Conservation (phyloP, 2,329 filamentous ascomycete species). For the Neoscytalidium dimidiatum region DNA sequence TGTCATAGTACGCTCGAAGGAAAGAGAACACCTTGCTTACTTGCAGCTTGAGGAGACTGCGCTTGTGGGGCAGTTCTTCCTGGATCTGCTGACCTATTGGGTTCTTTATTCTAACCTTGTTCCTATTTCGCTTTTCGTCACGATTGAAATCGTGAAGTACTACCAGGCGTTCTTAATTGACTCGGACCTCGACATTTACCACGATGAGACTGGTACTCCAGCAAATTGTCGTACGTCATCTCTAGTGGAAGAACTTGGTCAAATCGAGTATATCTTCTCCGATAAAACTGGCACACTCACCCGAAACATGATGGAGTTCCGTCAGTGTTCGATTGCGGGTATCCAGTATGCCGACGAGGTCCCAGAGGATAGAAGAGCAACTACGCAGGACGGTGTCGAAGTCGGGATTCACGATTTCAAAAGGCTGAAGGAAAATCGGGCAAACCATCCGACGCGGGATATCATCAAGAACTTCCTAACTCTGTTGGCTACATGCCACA, state of each 20-base stretch:
- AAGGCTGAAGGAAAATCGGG: constrained; percentile 69
- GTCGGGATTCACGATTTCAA: constrained; percentile 84
- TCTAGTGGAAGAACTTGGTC: constrained; percentile 92
- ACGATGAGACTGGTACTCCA: constrained; percentile 91
- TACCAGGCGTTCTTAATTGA: constrained; percentile 98
- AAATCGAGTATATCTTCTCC: constrained; percentile 98
- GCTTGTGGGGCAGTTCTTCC: constrained; percentile 75
- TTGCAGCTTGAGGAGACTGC: constrained; percentile 59
- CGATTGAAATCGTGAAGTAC: constrained; percentile 96
- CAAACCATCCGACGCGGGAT: constrained; percentile 59
- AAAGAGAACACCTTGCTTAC: constrained; percentile 67
- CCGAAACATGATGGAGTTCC: constrained; percentile 99
- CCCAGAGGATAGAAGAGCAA: constrained; percentile 83
- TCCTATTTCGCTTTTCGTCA: constrained; percentile 96
- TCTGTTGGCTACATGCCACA: constrained; percentile 88
- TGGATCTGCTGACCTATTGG: constrained; percentile 97
- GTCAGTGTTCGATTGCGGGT: constrained; percentile 88
- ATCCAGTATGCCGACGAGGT: constrained; percentile 93
- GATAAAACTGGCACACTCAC: constrained; percentile 97
- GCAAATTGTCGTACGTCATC: constrained; percentile 96
- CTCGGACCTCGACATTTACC: constrained; percentile 96
- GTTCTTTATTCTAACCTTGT: constrained; percentile 95
- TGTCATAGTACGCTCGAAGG: constrained; percentile 71
- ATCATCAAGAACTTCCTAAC: constrained; percentile 82
- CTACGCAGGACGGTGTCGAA: constrained; percentile 74